phyloP scores from a whole-genome alignment of 257 asterid species.

The Solanum bulbocastanum region DNA sequence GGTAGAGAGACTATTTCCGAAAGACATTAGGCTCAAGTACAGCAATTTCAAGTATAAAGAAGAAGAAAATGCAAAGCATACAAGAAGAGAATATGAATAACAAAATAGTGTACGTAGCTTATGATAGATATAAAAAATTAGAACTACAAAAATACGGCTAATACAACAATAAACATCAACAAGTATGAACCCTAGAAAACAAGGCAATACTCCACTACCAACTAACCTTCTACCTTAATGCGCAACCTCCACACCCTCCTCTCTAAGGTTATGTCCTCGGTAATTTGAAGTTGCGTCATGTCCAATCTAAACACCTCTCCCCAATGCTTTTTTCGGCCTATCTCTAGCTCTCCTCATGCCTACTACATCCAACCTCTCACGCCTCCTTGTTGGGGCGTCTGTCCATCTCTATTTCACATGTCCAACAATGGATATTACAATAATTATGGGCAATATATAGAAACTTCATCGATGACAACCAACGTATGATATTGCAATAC shows the following conservation, averaged over 20 bases:
- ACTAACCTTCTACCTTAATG: no score
- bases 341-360: not conserved
- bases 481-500: not conserved
- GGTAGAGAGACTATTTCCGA: no score
- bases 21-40: not conserved
- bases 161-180: no score
- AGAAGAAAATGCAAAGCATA: not conserved
- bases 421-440: not conserved
- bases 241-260: not conserved
- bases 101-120: not conserved
- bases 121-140: no score
- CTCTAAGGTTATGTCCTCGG: not conserved
- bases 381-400: not conserved
- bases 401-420: not conserved
- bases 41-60: not conserved
- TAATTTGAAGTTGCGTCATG: not conserved
- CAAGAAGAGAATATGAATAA: no score
- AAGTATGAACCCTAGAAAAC: no score
- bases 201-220: no score
- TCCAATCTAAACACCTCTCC: not conserved
- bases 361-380: not conserved
- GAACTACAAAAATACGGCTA: no score
- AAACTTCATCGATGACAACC: not conserved
- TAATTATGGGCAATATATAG: not conserved
- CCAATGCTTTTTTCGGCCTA: no score